Evolutionary conservation across 495 filamentous ascomycete genomes (phyloP), one percentile per base, ranked within the genome.

Genomic region (Umbilicaria muhlenbergii): DNA sequence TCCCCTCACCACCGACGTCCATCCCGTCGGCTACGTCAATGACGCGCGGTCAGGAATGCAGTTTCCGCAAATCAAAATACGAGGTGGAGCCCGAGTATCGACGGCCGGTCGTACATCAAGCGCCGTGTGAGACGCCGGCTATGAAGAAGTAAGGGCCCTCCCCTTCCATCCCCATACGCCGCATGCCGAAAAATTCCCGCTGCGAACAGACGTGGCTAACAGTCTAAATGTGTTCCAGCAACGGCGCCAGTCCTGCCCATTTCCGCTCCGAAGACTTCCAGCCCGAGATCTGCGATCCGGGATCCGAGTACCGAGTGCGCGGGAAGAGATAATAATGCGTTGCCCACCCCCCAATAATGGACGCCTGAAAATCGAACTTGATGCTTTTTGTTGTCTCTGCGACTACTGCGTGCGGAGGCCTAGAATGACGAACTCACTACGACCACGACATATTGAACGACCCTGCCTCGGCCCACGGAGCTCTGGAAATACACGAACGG

Each of bases 211-310:
- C 12, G 47, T 56, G 43, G 47, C 45, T 41, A 42, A 46, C 31
- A 42, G 34, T 18, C 1, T 34, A 21, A 21, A 21, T 21, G 19
- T 21, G 28, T 19, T 34, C 11, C 40, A 42, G 40, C 40, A 34
- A 11, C 6, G 21, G 40, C 34, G 34, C 34, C 32, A 42, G 88
- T 51, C 76, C 77, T 39, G 82, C 82, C 2, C 85, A 92, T 61
- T 89, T 81, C 60, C 78, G 81, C 49, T 89, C 87, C 53, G 69
- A 78, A 42, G 80, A 89, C 51, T 92, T 92, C 50, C 83, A 88
- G 50, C 85, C 85, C 0, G 76, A 81, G 52, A 64, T 66, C 42
- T 66, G 66, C 54, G 51, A 59, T 32, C 60, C 60, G 33, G 47
- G 41, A 19, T 34, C 41, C 18, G 47, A 47, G 16, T 53, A 39